Base-by-base conservation (phyloP, 2,329 filamentous ascomycete genomes). In the Colletotrichum lindemuthianum region DNA sequence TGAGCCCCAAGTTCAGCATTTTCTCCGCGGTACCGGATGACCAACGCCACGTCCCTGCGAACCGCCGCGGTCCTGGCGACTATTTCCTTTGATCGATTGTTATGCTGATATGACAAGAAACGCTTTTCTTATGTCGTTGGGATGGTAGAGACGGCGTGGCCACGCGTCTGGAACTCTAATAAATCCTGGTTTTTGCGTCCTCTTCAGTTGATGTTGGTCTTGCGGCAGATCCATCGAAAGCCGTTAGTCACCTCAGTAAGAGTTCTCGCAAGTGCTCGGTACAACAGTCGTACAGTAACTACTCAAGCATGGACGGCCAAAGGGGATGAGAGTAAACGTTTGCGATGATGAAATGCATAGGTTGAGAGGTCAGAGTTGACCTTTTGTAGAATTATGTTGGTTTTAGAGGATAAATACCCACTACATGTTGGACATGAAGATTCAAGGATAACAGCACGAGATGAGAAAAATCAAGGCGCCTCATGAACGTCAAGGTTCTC, bases 1-100 rank as follows among this genome's bases (percentile, higher is more conserved):
- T 97, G 56, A 89, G 93, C 66, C 93, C 95, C 37, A 92, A 92
- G 72, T 99, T 99, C 81, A 96, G 90, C 76, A 96, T 96, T 73
- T 96, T 96, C 82, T 90, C 88, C 36, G 92, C 92, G 37, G 92
- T 96, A n/a, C 92, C 93, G 0, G 92, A 96, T 72, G 90, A 96
- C 70, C 86, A 92, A 77, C 85, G 93, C 66, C 91, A 93, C 60
- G 90, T 95, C 8, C 92, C 92, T 2, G 88, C 90, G 10, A 91
- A 86, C 59, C 84, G 88, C 47, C 82, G 88, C 68, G 88, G 88
- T 34, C 87, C 88, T 13, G 87, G 86, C 57, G 89, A 92, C 73
- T 92, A 92, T 78, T 92, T 92, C 79, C 78, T 92, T 72, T 90
- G 60, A 50, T 57, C 57, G 63, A 63, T 68, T 11, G 55, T 59